phyloP scores from a whole-genome alignment of 345 rosid species.

The Nasturtium officinale region DNA sequence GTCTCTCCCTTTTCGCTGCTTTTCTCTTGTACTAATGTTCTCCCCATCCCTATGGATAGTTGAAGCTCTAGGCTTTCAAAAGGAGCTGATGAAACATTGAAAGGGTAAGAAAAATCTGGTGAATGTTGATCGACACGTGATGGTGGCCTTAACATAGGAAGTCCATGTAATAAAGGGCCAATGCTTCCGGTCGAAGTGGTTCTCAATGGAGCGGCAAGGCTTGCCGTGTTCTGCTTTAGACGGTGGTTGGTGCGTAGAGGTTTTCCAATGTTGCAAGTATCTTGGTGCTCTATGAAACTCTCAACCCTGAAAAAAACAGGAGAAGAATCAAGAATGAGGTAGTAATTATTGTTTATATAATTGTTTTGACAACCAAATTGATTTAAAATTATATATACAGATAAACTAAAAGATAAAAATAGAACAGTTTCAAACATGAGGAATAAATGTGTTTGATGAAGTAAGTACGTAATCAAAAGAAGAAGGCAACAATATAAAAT shows the following conservation, averaged over 20 bases:
- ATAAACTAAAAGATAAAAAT: constrained; percentile 4
- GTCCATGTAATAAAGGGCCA: constrained; percentile 45
- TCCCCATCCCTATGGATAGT: constrained; percentile 46
- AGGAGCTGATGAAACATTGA: constrained; percentile 22
- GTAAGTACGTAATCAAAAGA: constrained; percentile 28
- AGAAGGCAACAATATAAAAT: constrained; percentile 19
- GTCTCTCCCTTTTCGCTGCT: constrained; percentile 40
- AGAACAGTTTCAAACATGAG: not conserved
- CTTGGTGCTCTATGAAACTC: constrained; percentile 98
- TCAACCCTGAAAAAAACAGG: constrained; percentile 61
- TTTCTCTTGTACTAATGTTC: constrained; percentile 25
- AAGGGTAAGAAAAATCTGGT: constrained; percentile 34
- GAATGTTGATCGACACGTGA: constrained; percentile 37
- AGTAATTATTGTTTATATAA: not conserved
- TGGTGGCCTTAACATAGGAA: constrained; percentile 51
- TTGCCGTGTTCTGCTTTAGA: constrained; percentile 46
- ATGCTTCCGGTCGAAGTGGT: constrained; percentile 64
- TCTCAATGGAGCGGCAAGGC: constrained; percentile 52
- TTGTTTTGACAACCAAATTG: not conserved
- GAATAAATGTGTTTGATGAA: constrained; percentile 1
- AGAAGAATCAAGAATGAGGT: constrained; percentile 11
- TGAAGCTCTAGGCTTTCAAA: constrained; percentile 33
- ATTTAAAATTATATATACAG: not conserved
- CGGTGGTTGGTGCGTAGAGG: constrained; percentile 45
- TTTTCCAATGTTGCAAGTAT: constrained; percentile 68